Conservation (phyloP, 2,329 filamentous ascomycete species). For the Fusarium torreyae region DNA sequence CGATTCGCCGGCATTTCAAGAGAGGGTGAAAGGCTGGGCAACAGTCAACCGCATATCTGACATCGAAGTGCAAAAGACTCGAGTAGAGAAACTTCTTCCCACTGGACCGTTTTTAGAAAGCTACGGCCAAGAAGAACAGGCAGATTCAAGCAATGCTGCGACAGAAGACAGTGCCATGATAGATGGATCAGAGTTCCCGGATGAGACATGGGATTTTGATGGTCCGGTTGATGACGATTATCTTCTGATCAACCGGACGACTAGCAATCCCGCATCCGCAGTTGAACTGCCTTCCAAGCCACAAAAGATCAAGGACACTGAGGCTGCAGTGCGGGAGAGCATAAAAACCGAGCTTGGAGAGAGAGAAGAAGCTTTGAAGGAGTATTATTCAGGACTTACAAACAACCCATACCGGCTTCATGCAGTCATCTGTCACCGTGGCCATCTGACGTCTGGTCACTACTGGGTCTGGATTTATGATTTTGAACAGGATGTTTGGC, state of each 20-base stretch:
- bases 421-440: conserved; percentile 92
- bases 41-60: conserved; percentile 75
- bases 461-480: conserved; percentile 99
- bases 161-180: conserved; percentile 13
- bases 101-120: conserved; percentile 51
- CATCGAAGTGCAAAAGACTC: conserved; percentile 61
- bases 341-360: conserved; percentile 59
- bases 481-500: conserved; percentile 85
- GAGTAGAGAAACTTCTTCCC: conserved; percentile 46
- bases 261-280: not conserved
- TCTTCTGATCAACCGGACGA: conserved; percentile 48
- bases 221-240: conserved; percentile 57
- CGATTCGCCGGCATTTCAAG: conserved; percentile 72
- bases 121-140: conserved; percentile 22
- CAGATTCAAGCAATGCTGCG: not conserved
- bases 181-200: conserved; percentile 11
- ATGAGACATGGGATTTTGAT: conserved; percentile 58
- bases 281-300: conserved; percentile 21
- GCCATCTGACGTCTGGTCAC: conserved; percentile 81
- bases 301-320: conserved; percentile 38
- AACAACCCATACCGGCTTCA: conserved; percentile 85
- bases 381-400: conserved; percentile 65
- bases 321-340: conserved; percentile 59
- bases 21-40: conserved; percentile 80
- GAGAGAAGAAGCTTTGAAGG: conserved; percentile 49